These are phyloP conservation scores for Talaromyces pinophilus DNA, from an alignment of 2,329 filamentous ascomycete genomes.

Conservation along the genomic window DNA sequence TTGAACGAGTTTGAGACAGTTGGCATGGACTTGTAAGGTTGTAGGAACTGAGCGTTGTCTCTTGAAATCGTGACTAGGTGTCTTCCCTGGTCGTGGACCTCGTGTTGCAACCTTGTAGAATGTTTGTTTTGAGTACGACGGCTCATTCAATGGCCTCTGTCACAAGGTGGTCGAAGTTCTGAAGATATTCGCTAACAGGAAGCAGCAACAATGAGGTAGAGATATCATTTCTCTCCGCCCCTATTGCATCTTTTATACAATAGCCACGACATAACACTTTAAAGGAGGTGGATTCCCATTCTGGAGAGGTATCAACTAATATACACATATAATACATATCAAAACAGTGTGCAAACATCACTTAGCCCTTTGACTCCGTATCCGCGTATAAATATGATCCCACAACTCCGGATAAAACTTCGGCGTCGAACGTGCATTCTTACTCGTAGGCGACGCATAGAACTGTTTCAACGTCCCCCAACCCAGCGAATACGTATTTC, in stretches of 20 bases:
- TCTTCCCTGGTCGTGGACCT: background rate
- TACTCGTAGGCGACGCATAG: constrained; percentile 41
- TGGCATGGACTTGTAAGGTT: background rate
- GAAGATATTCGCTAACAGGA: background rate
- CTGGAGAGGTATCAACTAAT: constrained; percentile 15
- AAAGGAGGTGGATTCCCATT: background rate
- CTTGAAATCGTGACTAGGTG: background rate
- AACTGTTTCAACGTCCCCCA: constrained; percentile 41
- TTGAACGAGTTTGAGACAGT: background rate
- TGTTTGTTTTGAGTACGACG: background rate
- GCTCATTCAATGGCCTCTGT: background rate
- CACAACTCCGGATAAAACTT: constrained; percentile 48
- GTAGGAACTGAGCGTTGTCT: background rate
- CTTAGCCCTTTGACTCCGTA: constrained; percentile 32
- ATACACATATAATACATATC: background rate
- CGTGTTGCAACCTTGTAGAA: background rate
- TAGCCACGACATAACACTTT: background rate
- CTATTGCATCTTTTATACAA: background rate
- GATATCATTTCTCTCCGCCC: background rate
- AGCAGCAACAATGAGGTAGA: background rate
- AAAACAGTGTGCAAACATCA: background rate
- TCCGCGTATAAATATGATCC: constrained; percentile 45
- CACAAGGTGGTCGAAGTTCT: background rate
- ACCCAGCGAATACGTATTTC: constrained; percentile 42
- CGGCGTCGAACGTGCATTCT: constrained; percentile 39